Conservation (phyloP, 345 rosid genomes). For the Bruguiera sexangula region DNA sequence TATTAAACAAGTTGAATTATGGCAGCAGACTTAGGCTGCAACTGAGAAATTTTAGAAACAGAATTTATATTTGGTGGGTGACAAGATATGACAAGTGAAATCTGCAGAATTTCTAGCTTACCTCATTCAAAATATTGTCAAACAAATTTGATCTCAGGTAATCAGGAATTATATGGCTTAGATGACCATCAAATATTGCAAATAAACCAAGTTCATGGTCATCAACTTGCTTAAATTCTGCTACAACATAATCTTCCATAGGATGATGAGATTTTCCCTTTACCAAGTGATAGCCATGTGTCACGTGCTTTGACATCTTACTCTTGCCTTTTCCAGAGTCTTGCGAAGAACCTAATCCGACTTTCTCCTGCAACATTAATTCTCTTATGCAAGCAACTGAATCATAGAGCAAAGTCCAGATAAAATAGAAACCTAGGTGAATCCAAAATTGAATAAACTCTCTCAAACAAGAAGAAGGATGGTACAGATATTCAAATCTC, state of each 20-base stretch:
- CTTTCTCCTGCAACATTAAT: slow-evolving; percentile 51
- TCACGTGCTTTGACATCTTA: slow-evolving; percentile 67
- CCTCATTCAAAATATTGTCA: slow-evolving; percentile 80
- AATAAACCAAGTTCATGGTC: slow-evolving; percentile 84
- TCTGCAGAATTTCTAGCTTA: slow-evolving; percentile 14
- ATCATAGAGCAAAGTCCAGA: neutral
- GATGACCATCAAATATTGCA: slow-evolving; percentile 89
- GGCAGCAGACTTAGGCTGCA: neutral
- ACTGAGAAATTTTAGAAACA: neutral
- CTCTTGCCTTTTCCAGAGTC: slow-evolving; percentile 94
- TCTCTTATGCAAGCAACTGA: neutral
- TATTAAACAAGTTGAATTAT: too few relatives aligned
- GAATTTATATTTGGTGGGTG: neutral
- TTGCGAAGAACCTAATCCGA: slow-evolving; percentile 58
- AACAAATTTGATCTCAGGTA: slow-evolving; percentile 70
- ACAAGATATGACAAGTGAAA: neutral
- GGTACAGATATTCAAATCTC: too few relatives aligned
- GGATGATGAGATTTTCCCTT: slow-evolving; percentile 67
- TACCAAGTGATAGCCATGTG: slow-evolving; percentile 78
- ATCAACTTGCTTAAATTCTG: slow-evolving; percentile 68
- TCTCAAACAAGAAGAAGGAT: neutral
- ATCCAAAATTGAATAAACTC: neutral
- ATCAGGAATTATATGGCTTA: slow-evolving; percentile 76
- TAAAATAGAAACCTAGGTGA: neutral
- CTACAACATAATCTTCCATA: slow-evolving; percentile 86